phyloP scores from a whole-genome alignment of 2,329 filamentous ascomycete genomes.

The Aureobasidium sp. region DNA sequence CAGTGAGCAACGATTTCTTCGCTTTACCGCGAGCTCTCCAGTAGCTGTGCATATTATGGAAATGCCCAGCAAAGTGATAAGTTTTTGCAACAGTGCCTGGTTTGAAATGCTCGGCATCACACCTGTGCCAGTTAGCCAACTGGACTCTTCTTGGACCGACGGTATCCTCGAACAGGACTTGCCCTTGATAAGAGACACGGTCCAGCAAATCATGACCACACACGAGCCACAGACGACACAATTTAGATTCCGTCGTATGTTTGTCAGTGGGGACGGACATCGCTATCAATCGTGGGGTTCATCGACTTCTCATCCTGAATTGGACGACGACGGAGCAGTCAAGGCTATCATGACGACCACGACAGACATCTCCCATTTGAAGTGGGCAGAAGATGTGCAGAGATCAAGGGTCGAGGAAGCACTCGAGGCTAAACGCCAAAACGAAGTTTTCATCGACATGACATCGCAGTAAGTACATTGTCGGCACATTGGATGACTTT shows the following conservation, averaged over 20 bases:
- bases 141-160: slow-evolving; percentile 40
- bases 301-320: slow-evolving; percentile 18
- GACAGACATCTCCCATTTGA: slow-evolving; percentile 38
- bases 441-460: slow-evolving; percentile 30
- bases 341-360: slow-evolving; percentile 35
- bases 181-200: not conserved
- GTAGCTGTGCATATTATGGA: slow-evolving; percentile 23
- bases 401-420: slow-evolving; percentile 25
- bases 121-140: slow-evolving; percentile 29
- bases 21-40: slow-evolving; percentile 27
- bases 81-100: slow-evolving; percentile 1
- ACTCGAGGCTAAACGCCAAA: slow-evolving; percentile 15
- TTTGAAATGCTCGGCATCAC: slow-evolving; percentile 1
- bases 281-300: slow-evolving; percentile 17
- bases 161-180: slow-evolving; percentile 14
- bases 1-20: slow-evolving; percentile 27
- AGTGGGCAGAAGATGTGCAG: slow-evolving; percentile 36
- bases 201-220: not conserved
- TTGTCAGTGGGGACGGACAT: slow-evolving; percentile 7
- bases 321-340: slow-evolving; percentile 26
- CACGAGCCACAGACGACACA: not conserved
- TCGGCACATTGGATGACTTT: not conserved
- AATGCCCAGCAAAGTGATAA: slow-evolving; percentile 11
- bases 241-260: slow-evolving; percentile 8
- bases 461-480: slow-evolving; percentile 30